Percentiles rank a stretch among this genome's conserved stretches.
Conservation (phyloP, 1,284 basidiomycete species). For the Anthracocystis walkeri region DNA sequence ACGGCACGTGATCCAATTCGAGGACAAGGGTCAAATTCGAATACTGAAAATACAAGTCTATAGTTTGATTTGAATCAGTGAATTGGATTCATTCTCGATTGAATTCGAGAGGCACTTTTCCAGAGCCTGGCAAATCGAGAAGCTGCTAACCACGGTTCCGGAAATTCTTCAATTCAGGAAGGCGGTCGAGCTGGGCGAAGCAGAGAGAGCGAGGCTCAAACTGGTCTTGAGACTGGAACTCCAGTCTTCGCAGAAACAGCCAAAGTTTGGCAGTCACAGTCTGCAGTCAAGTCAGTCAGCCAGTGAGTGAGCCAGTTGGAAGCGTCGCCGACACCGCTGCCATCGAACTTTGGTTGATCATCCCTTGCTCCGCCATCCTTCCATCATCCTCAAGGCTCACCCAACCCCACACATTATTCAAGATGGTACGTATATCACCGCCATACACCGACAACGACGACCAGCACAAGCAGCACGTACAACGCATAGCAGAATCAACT, state of each 20-base stretch:
- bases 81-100: no score
- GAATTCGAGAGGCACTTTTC: neutral
- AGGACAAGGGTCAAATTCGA: neutral
- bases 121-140: neutral
- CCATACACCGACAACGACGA: constrained; percentile 17
- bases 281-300: neutral
- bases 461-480: constrained; percentile 14
- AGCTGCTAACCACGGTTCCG: neutral
- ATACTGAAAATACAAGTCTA: neutral
- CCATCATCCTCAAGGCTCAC: constrained; percentile 58
- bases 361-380: constrained; percentile 40
- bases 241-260: neutral
- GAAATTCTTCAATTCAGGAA: neutral
- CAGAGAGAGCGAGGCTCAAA: no score
- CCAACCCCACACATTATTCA: constrained; percentile 33
- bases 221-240: neutral
- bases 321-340: constrained; percentile 23
- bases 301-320: neutral
- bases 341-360: constrained; percentile 18
- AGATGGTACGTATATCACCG: constrained; percentile 49
- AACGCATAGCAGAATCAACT: constrained; percentile 9
- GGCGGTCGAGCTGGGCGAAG: neutral
- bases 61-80: neutral
- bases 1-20: neutral
- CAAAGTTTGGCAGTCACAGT: constrained; percentile 4